These are phyloP conservation scores for Ophiostoma ips DNA, from an alignment of 2,329 filamentous ascomycete genomes.

Conservation along the genomic window DNA sequence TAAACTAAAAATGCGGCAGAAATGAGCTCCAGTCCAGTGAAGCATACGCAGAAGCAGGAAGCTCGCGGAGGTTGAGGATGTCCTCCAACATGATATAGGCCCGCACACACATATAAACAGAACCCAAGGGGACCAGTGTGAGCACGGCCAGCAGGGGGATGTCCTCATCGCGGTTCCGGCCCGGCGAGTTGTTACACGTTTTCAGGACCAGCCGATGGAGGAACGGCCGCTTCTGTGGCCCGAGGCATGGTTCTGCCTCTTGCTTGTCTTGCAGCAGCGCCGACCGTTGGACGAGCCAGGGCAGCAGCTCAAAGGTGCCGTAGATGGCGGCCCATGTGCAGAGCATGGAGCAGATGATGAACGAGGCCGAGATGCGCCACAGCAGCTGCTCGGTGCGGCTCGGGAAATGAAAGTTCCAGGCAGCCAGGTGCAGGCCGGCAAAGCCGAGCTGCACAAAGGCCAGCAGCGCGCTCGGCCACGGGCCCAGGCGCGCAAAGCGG, in stretches of 20 bases:
- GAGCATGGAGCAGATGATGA: not conserved
- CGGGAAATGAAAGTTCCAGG: slow-evolving; percentile 2
- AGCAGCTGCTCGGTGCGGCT: not conserved
- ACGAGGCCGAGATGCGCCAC: not conserved
- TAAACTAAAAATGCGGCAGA: not conserved
- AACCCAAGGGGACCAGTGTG: not conserved
- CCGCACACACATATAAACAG: not conserved
- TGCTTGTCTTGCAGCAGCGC: not conserved
- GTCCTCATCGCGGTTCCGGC: not conserved
- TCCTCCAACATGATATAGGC: not conserved
- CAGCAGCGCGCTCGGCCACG: not conserved
- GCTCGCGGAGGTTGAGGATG: not conserved
- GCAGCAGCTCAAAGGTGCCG: not conserved
- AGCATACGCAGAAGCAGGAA: not conserved
- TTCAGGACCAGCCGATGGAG: not conserved
- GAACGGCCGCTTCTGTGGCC: no score
- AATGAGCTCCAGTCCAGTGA: not conserved
- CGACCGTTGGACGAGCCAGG: not conserved
- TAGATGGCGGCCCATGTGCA: not conserved
- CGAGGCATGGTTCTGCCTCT: no score
- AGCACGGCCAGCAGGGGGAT: not conserved
- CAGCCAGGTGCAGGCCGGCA: not conserved
- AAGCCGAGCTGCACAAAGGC: slow-evolving; percentile 4
- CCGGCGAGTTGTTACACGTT: not conserved
- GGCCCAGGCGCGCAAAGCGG: not conserved